phyloP scores from a whole-genome alignment of 805 yeast genomes.

The Saccharomycopsis lassenensis region DNA sequence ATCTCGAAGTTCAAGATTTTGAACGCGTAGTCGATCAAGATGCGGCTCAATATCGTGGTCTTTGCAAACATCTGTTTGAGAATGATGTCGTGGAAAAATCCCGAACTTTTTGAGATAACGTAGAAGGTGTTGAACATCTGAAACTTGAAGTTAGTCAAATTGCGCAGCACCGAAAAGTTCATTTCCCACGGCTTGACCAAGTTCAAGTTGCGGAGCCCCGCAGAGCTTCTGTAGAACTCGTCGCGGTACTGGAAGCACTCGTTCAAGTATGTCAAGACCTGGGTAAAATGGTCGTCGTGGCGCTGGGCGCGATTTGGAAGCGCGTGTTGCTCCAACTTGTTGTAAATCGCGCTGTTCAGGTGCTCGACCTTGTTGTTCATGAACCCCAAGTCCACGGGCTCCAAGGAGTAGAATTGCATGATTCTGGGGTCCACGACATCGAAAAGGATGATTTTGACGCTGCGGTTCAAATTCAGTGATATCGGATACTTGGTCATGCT shows the following conservation, averaged over 20 bases:
- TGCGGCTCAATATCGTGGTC: too few species aligned
- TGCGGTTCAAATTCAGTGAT: slow-evolving; percentile 8
- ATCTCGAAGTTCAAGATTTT: slow-evolving; percentile 24
- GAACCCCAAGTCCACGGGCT: slow-evolving; percentile 12
- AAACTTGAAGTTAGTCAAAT: slow-evolving; percentile 10
- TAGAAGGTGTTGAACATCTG: slow-evolving; percentile 14
- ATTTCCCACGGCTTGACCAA: slow-evolving; percentile 16
- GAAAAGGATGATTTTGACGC: slow-evolving; percentile 15
- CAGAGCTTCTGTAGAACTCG: too few species aligned
- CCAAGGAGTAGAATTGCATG: slow-evolving; percentile 17
- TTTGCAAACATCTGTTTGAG: too few species aligned
- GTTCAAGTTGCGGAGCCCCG: slow-evolving; percentile 2
- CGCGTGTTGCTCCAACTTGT: too few species aligned
- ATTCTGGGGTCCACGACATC: slow-evolving; percentile 18
- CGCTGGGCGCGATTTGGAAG: too few species aligned
- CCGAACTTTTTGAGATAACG: slow-evolving; percentile 15
- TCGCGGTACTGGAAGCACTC: too few species aligned
- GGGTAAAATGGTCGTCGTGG: too few species aligned
- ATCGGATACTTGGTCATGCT: slow-evolving; percentile 15
- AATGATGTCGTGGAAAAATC: too few species aligned
- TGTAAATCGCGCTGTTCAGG: too few species aligned
- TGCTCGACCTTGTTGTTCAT: background rate
- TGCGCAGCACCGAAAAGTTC: slow-evolving; percentile 9
- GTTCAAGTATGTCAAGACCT: too few species aligned
- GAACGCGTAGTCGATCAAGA: background rate